These are phyloP conservation scores for Blastocrithidia nonstop DNA, from an alignment of 208 protist genomes.

Conservation along the genomic window DNA sequence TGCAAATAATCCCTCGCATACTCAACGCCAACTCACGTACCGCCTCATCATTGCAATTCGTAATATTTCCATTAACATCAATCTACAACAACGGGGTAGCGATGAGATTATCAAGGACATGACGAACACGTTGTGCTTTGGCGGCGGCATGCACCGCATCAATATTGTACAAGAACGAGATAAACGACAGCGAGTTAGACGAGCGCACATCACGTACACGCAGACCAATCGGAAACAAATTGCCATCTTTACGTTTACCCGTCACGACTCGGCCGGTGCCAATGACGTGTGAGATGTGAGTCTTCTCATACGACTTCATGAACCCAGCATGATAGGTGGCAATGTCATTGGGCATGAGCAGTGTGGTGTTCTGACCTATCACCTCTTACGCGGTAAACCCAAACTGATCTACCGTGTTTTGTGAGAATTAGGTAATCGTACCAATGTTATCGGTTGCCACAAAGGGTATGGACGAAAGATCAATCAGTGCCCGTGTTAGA, in stretches of 20 bases:
- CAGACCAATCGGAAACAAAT: neutral
- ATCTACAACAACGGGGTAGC: neutral
- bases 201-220: neutral
- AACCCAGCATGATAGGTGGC: neutral
- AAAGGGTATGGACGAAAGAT: conserved; percentile 8
- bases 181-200: neutral
- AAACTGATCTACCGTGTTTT: neutral
- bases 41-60: neutral
- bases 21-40: too few relatives aligned
- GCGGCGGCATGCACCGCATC: neutral
- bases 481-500: conserved; percentile 4
- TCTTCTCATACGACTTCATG: neutral
- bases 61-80: neutral
- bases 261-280: neutral
- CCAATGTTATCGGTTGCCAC: neutral
- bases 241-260: neutral
- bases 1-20: too few relatives aligned
- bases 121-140: neutral
- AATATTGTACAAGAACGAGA: neutral
- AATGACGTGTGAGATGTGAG: neutral
- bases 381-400: neutral
- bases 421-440: neutral
- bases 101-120: neutral
- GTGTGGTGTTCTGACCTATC: neutral
- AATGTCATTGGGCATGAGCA: neutral